Evolutionary conservation across 768 basidiomycete genomes (phyloP).

Genomic region (Phaffia tasmanica): DNA sequence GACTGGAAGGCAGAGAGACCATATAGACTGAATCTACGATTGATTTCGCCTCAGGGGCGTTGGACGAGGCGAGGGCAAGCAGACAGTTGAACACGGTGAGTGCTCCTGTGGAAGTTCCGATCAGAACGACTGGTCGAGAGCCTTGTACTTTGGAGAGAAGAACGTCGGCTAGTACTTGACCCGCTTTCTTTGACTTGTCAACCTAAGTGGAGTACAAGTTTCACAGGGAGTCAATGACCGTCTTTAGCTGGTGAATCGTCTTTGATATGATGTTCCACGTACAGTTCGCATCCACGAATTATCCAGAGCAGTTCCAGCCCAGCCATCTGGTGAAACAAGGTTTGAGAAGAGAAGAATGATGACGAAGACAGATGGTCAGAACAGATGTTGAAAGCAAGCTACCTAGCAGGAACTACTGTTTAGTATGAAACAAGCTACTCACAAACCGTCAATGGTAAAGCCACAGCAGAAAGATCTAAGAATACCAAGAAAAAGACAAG

Average conservation of each 20-base stretch:
- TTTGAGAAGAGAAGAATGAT: slow-evolving; percentile 29
- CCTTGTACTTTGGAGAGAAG: slow-evolving; percentile 43
- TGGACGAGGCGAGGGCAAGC: slow-evolving; percentile 33
- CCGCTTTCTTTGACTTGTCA: slow-evolving; percentile 43
- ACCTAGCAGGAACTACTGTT: too few species aligned
- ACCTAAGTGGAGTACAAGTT: slow-evolving; percentile 13
- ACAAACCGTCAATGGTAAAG: slow-evolving; percentile 28
- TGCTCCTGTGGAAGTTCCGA: slow-evolving; percentile 43
- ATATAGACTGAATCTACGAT: slow-evolving; percentile 42
- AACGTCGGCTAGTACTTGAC: slow-evolving; percentile 42
- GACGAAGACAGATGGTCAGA: not conserved
- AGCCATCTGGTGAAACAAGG: slow-evolving; percentile 13
- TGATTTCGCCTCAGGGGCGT: slow-evolving; percentile 27
- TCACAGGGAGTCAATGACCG: not conserved
- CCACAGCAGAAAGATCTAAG: not conserved
- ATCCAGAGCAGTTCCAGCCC: slow-evolving; percentile 36
- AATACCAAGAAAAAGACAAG: slow-evolving; percentile 32
- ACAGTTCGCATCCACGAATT: slow-evolving; percentile 37
- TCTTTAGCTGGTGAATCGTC: not conserved
- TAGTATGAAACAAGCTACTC: slow-evolving; percentile 1
- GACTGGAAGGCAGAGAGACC: slow-evolving; percentile 41
- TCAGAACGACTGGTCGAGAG: slow-evolving; percentile 40
- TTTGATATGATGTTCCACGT: not conserved
- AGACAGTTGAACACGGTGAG: slow-evolving; percentile 38
- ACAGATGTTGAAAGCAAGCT: too few species aligned